Evolutionary conservation across 495 filamentous ascomycete species (phyloP).

Genomic region (Xylaria scruposa): DNA sequence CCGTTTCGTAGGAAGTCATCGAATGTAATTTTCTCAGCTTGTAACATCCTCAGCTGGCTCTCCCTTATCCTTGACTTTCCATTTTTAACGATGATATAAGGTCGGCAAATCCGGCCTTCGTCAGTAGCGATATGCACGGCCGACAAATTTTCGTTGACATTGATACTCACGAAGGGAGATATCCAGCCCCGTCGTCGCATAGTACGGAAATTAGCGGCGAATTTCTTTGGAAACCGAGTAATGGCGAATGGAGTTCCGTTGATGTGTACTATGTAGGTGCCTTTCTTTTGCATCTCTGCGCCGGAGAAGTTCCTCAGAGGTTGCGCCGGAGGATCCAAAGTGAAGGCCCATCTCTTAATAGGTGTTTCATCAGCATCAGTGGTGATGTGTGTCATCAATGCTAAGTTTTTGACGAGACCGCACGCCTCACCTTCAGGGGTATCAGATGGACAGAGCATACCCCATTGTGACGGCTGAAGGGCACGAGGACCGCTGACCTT

Average conservation of each 20-base stretch:
- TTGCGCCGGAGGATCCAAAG: slow-evolving; percentile 65
- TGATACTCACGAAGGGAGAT: slow-evolving; percentile 93
- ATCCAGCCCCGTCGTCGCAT: slow-evolving; percentile 86
- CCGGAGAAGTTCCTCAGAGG: slow-evolving; percentile 72
- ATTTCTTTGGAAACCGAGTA: slow-evolving; percentile 80
- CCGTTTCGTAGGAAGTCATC: slow-evolving; percentile 91
- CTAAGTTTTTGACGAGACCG: slow-evolving; percentile 97
- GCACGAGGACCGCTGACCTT: slow-evolving; percentile 96
- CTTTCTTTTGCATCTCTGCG: slow-evolving; percentile 79
- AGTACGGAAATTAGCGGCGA: slow-evolving; percentile 80
- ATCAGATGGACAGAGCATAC: slow-evolving; percentile 95
- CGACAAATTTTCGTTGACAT: slow-evolving; percentile 89
- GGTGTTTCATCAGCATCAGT: slow-evolving; percentile 92
- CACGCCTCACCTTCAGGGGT: slow-evolving; percentile 98
- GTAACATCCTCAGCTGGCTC: slow-evolving; percentile 77
- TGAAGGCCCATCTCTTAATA: slow-evolving; percentile 79
- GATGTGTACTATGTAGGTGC: slow-evolving; percentile 89
- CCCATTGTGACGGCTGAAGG: slow-evolving; percentile 95
- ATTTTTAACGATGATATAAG: slow-evolving; percentile 91
- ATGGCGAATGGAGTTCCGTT: slow-evolving; percentile 92
- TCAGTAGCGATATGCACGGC: slow-evolving; percentile 96
- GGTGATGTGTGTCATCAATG: slow-evolving; percentile 98
- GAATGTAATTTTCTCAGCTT: slow-evolving; percentile 81
- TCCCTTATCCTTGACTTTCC: slow-evolving; percentile 76
- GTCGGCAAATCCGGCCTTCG: slow-evolving; percentile 93